Conservation (phyloP, 2,329 filamentous ascomycete genomes). For the Rasamsonia emersonii region DNA sequence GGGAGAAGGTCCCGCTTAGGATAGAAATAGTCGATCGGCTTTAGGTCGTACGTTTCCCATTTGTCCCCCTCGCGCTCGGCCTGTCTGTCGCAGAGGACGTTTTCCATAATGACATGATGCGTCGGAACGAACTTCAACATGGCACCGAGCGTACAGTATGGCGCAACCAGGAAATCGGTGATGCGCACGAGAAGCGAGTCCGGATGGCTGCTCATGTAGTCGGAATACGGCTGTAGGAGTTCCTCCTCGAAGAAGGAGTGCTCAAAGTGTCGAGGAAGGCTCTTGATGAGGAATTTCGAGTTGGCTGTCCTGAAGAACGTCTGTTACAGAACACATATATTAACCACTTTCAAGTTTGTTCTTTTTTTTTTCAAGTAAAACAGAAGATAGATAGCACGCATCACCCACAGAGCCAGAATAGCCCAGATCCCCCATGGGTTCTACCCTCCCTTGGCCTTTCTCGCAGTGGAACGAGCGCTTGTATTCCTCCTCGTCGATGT, state of each 20-base stretch:
- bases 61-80: slow-evolving; percentile 33
- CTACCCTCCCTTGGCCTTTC: slow-evolving; percentile 21
- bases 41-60: slow-evolving; percentile 69
- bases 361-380: neutral
- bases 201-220: slow-evolving; percentile 54
- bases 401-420: slow-evolving; percentile 67
- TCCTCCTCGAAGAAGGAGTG: slow-evolving; percentile 61
- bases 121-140: slow-evolving; percentile 54
- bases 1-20: slow-evolving; percentile 63
- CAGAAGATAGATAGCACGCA: neutral
- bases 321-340: too few species aligned
- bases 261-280: slow-evolving; percentile 60
- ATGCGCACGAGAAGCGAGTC: slow-evolving; percentile 61
- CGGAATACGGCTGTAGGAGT: slow-evolving; percentile 55
- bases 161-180: slow-evolving; percentile 57
- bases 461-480: slow-evolving; percentile 43
- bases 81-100: slow-evolving; percentile 55
- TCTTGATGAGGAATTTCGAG: slow-evolving; percentile 62
- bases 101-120: slow-evolving; percentile 73
- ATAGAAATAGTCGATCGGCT: slow-evolving; percentile 67
- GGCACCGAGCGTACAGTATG: slow-evolving; percentile 50
- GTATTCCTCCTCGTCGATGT: slow-evolving; percentile 48
- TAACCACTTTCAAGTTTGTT: too few species aligned
- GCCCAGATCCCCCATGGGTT: slow-evolving; percentile 58
- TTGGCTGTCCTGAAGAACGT: slow-evolving; percentile 64